Evolutionary conservation across 1,284 basidiomycete genomes (phyloP).

Genomic region (Xerocomus amazonicus): DNA sequence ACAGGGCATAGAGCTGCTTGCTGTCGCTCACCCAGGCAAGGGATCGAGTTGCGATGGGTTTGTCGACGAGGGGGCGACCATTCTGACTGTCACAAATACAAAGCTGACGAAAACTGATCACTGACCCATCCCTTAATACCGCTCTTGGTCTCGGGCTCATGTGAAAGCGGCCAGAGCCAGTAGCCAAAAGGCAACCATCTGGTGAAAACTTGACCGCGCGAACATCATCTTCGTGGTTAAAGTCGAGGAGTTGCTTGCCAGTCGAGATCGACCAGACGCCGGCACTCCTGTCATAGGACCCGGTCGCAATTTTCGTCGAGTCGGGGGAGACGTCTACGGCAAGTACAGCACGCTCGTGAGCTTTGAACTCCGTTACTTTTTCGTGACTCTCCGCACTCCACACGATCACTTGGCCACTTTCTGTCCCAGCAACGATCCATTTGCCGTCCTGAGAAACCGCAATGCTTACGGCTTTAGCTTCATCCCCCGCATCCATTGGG

Average conservation of each 20-base stretch:
- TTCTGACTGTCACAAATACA: not conserved
- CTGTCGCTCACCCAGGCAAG: not conserved
- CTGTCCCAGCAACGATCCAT: not conserved
- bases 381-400: not conserved
- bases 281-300: not conserved
- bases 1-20: not conserved
- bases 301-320: not conserved
- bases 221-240: no score
- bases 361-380: not conserved
- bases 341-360: no score
- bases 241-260: no score
- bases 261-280: no score
- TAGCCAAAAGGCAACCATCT: not conserved
- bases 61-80: not conserved
- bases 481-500: not conserved
- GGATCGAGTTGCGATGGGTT: not conserved
- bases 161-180: no score
- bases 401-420: not conserved
- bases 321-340: not conserved
- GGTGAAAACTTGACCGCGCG: not conserved
- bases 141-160: no score
- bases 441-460: not conserved
- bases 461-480: not conserved
- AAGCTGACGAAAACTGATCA: no score
- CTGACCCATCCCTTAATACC: no score